A percentile compares a stretch with the other conserved stretches of the same genome.
phyloP scores from a whole-genome alignment of 2,329 filamentous ascomycete species.

The Fusarium nurragi region DNA sequence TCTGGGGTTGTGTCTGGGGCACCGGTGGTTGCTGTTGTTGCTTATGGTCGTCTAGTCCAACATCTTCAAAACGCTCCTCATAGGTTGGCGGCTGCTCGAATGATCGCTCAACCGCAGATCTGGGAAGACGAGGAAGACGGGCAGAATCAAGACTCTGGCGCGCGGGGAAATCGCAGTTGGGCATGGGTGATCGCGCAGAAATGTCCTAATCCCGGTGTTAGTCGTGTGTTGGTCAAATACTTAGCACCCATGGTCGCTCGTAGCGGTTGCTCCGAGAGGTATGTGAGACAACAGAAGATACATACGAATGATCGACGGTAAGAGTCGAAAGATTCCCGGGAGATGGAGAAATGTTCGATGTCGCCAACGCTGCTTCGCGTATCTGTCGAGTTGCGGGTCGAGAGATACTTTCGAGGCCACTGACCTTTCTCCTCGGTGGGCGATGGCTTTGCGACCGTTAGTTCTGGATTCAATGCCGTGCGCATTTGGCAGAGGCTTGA shows the following conservation, averaged over 20 bases:
- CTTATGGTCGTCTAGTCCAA: constrained; percentile 82
- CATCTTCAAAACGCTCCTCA: constrained; percentile 89
- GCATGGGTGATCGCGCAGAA: constrained; percentile 82
- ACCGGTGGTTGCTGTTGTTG: constrained; percentile 34
- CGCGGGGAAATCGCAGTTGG: constrained; percentile 65
- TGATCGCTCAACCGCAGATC: constrained; percentile 67
- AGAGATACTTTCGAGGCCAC: constrained; percentile 70
- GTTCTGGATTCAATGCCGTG: constrained; percentile 10
- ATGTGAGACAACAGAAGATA: constrained; percentile 28
- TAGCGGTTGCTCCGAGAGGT: background rate
- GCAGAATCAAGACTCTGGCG: constrained; percentile 85
- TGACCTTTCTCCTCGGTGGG: constrained; percentile 84
- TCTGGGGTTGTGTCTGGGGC: constrained; percentile 46
- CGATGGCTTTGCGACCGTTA: constrained; percentile 70
- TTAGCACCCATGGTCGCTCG: background rate
- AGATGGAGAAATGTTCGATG: constrained; percentile 94
- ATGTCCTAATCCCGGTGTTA: constrained; percentile 73
- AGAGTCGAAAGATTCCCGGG: constrained; percentile 95
- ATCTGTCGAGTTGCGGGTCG: constrained; percentile 64
- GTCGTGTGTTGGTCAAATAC: constrained; percentile 11
- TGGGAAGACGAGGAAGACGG: constrained; percentile 68
- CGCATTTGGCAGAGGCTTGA: background rate
- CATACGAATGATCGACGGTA: constrained; percentile 94
- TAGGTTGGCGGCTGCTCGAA: constrained; percentile 72
- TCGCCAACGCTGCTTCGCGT: constrained; percentile 74